Percentiles rank a stretch among this genome's conserved stretches.
Conservation (phyloP, 1,284 basidiomycete species). For the Ceratobasidium sp. region DNA sequence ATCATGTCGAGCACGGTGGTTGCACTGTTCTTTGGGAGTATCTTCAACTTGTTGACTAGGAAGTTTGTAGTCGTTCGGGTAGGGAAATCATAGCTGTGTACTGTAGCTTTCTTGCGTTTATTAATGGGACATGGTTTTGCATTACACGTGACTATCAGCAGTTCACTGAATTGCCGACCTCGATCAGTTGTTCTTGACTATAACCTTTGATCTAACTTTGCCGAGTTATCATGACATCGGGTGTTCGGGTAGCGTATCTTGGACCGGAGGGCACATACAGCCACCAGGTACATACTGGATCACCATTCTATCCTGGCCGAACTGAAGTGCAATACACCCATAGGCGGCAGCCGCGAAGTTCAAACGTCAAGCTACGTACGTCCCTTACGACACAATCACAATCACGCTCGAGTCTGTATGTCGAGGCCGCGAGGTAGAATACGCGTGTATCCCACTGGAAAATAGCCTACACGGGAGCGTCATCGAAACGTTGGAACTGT, state of each 20-base stretch:
- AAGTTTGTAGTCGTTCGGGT: conserved; percentile 63
- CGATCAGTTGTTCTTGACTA: conserved; percentile 24
- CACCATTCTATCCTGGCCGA: not conserved
- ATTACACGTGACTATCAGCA: conserved; percentile 27
- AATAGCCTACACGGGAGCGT: conserved; percentile 46
- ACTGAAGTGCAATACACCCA: not conserved
- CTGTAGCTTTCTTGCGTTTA: not conserved
- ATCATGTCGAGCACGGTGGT: conserved; percentile 92
- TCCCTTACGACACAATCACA: conserved; percentile 43
- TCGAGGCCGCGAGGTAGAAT: conserved; percentile 18
- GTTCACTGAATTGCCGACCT: not conserved
- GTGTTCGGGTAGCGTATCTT: conserved; percentile 43
- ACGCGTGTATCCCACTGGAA: conserved; percentile 45
- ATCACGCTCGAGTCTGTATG: conserved; percentile 32
- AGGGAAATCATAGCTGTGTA: conserved; percentile 1
- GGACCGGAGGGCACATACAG: conserved; percentile 47
- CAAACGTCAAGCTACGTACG: conserved; percentile 37
- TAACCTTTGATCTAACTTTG: not conserved
- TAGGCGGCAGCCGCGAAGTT: conserved; percentile 45
- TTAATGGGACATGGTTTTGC: not conserved
- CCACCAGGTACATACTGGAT: conserved; percentile 44
- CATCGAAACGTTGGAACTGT: conserved; percentile 46
- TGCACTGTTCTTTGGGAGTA: conserved; percentile 91
- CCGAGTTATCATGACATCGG: conserved; percentile 25
- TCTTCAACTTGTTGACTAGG: conserved; percentile 89